phyloP scores from a whole-genome alignment of 2,329 filamentous ascomycete genomes.

The Fusarium lyarnte region DNA sequence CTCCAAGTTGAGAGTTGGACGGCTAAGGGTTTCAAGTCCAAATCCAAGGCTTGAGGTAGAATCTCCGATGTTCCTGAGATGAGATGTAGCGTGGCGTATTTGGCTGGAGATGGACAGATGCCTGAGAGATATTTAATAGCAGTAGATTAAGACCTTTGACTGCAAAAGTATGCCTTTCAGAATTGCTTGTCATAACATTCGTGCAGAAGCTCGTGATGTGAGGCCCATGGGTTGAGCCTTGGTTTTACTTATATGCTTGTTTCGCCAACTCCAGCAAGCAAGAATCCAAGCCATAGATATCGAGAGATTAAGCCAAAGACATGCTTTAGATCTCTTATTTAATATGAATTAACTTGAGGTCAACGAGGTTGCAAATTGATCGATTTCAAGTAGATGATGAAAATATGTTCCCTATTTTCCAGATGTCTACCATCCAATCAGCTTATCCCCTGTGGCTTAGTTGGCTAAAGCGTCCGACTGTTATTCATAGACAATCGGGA shows the following conservation, averaged over 20 bases:
- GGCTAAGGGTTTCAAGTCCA: constrained; percentile 18
- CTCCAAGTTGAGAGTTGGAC: constrained; percentile 41
- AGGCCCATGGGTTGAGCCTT: neutral
- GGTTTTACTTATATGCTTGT: neutral
- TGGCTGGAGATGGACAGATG: neutral
- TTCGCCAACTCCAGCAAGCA: neutral
- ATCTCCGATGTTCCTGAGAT: neutral
- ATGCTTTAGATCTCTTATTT: neutral
- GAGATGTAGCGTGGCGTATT: neutral
- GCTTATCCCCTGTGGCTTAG: constrained; percentile 39
- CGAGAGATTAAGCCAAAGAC: neutral
- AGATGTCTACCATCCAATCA: neutral
- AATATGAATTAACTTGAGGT: neutral
- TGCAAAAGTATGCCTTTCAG: neutral
- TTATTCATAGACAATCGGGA: constrained; percentile 42
- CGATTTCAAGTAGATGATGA: fast-evolving
- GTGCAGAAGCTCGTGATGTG: neutral
- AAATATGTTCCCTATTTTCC: fast-evolving
- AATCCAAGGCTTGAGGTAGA: constrained; percentile 7
- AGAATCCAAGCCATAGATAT: too few species aligned
- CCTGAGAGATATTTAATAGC: fast-evolving
- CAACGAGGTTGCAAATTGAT: neutral
- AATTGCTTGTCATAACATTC: neutral
- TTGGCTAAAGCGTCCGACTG: constrained; percentile 41
- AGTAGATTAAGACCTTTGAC: neutral